Evolutionary conservation across 2,329 filamentous ascomycete species (phyloP).

Genomic region (Neoascochyta sp.): DNA sequence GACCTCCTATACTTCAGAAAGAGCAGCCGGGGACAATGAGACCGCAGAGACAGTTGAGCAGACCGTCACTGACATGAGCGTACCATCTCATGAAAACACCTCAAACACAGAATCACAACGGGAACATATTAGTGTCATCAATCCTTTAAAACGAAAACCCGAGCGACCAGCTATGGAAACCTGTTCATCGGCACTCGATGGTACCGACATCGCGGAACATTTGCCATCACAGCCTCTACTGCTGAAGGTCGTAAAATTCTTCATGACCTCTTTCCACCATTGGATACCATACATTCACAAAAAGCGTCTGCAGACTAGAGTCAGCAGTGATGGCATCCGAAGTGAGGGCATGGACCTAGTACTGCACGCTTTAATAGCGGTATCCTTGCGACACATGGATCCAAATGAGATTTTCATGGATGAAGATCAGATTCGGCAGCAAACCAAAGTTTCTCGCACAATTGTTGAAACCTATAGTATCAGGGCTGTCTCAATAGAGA

Average conservation of each 20-base stretch:
- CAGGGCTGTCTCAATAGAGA: slow-evolving; percentile 26
- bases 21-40: slow-evolving; percentile 1
- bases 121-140: no score
- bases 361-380: slow-evolving; percentile 28
- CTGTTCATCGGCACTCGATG: slow-evolving; percentile 18
- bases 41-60: slow-evolving; percentile 1
- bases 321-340: slow-evolving; percentile 13
- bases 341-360: slow-evolving; percentile 20
- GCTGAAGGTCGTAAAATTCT: slow-evolving; percentile 27
- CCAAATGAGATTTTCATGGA: slow-evolving; percentile 20
- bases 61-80: no score
- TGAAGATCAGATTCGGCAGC: slow-evolving; percentile 22
- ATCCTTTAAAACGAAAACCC: slow-evolving; percentile 28
- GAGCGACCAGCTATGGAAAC: slow-evolving; percentile 11
- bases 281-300: slow-evolving; percentile 37
- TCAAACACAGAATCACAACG: no score
- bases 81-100: no score
- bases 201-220: slow-evolving; percentile 23
- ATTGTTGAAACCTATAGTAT: slow-evolving; percentile 31
- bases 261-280: slow-evolving; percentile 33
- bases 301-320: slow-evolving; percentile 22
- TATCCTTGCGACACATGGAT: slow-evolving; percentile 29
- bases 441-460: slow-evolving; percentile 23
- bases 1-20: no score
- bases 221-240: slow-evolving; percentile 26